A percentile compares a stretch with the other conserved stretches of the same genome.
These are phyloP conservation scores for Epichloe coenophiala DNA, from an alignment of 2,329 filamentous ascomycete species.

Conservation along the genomic window DNA sequence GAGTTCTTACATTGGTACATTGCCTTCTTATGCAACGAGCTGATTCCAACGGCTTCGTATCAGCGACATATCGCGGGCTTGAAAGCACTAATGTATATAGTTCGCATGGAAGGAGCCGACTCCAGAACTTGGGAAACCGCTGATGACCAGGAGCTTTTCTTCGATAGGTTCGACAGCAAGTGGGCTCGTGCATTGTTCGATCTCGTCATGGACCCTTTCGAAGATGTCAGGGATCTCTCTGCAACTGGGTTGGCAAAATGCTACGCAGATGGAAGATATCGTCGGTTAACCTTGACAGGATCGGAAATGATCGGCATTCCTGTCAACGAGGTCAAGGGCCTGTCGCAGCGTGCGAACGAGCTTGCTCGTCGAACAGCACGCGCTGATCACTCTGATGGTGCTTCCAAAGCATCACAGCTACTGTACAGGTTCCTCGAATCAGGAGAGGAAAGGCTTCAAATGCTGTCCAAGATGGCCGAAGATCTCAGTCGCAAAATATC, in stretches of 20 bases:
- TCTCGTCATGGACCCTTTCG: conserved; percentile 77
- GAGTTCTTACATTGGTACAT: conserved; percentile 65
- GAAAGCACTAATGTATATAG: conserved; percentile 53
- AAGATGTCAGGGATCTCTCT: conserved; percentile 63
- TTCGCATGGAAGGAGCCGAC: conserved; percentile 54
- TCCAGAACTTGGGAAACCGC: conserved; percentile 24
- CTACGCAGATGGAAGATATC: conserved; percentile 27
- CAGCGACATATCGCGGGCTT: conserved; percentile 76
- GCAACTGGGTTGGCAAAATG: conserved; percentile 35
- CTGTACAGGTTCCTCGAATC: conserved; percentile 44
- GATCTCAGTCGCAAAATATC: conserved; percentile 52
- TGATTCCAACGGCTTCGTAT: conserved; percentile 74
- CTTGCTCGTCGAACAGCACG: conserved; percentile 59
- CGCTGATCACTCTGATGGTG: conserved; percentile 85
- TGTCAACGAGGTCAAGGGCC: conserved; percentile 26
- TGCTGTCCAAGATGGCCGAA: conserved; percentile 45
- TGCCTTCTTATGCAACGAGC: conserved; percentile 55
- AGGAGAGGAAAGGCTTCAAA: conserved; percentile 26
- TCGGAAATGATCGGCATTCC: conserved; percentile 7
- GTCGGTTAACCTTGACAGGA: conserved; percentile 11
- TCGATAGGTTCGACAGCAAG: conserved; percentile 28
- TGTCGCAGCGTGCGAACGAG: conserved; percentile 38
- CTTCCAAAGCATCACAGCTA: conserved; percentile 63
- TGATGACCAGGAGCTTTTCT: conserved; percentile 27
- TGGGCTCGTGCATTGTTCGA: conserved; percentile 59